phyloP scores from a whole-genome alignment of 495 filamentous ascomycete genomes.

The Penicillium nucicola region DNA sequence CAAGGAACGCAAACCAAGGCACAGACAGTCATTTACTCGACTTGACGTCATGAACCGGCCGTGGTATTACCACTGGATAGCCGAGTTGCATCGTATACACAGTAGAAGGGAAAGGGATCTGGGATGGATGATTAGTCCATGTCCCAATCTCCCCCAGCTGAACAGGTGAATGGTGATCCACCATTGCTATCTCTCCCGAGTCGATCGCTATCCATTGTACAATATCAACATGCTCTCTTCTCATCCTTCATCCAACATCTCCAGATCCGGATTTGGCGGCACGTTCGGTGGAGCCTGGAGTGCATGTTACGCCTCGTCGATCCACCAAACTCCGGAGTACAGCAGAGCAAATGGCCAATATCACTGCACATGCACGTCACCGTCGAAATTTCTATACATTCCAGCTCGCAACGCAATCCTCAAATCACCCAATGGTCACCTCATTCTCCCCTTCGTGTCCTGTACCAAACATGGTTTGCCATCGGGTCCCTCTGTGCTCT shows the following conservation, averaged over 20 bases:
- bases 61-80: slow-evolving; percentile 12
- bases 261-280: neutral
- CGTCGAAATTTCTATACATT: slow-evolving; percentile 12
- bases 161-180: too few relatives aligned
- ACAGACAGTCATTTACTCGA: slow-evolving; percentile 19
- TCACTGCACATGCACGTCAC: slow-evolving; percentile 28
- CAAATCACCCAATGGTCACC: too few relatives aligned
- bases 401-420: neutral
- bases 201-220: too few relatives aligned
- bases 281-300: slow-evolving; percentile 8
- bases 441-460: too few relatives aligned
- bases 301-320: slow-evolving; percentile 17
- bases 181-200: too few relatives aligned
- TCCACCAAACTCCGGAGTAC: slow-evolving; percentile 17
- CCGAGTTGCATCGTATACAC: neutral
- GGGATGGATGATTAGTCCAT: too few relatives aligned
- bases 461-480: too few relatives aligned
- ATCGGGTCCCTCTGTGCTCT: too few relatives aligned
- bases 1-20: slow-evolving; percentile 23
- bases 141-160: too few relatives aligned
- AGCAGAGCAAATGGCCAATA: neutral
- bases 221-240: too few relatives aligned
- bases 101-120: too few relatives aligned
- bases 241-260: neutral
- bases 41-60: slow-evolving; percentile 21